Conservation (phyloP, 345 rosid genomes). For the Schrenkiella parvula region DNA sequence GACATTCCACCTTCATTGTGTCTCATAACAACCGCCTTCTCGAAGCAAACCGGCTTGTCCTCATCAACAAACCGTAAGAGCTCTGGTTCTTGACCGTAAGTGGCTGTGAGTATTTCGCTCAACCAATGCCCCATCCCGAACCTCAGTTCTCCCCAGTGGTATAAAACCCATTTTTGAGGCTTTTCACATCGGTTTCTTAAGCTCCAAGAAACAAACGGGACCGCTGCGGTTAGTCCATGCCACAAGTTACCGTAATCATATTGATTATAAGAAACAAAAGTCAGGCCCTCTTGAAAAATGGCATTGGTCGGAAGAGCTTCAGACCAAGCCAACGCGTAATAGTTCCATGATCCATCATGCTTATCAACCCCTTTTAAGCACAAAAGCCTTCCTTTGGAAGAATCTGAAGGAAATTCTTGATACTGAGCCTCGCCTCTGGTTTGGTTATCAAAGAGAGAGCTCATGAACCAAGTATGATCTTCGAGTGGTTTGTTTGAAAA, state of each 20-base stretch:
- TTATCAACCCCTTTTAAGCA: constrained; percentile 59
- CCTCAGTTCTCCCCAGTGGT: constrained; percentile 75
- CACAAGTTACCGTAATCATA: constrained; percentile 60
- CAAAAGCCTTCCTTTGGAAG: constrained; percentile 49
- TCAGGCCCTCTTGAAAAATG: constrained; percentile 46
- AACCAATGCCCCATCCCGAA: constrained; percentile 49
- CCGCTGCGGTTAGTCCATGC: constrained; percentile 57
- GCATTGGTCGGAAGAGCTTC: constrained; percentile 52
- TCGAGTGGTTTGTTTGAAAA: constrained; percentile 40
- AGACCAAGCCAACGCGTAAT: constrained; percentile 65
- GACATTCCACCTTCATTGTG: constrained; percentile 83
- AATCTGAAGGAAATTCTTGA: constrained; percentile 59
- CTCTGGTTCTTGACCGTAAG: constrained; percentile 40
- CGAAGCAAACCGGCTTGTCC: constrained; percentile 51
- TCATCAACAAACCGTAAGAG: constrained; percentile 31
- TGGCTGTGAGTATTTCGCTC: constrained; percentile 38
- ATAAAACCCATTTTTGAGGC: constrained; percentile 63
- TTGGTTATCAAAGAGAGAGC: constrained; percentile 56
- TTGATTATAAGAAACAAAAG: constrained; percentile 68
- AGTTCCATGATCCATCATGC: constrained; percentile 74
- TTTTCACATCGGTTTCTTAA: constrained; percentile 37
- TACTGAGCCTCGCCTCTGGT: constrained; percentile 62
- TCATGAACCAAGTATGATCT: constrained; percentile 84
- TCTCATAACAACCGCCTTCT: constrained; percentile 75
- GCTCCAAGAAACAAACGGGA: constrained; percentile 73